Evolutionary conservation across 148 eudicot genomes (phyloP), one percentile per base, ranked within the genome.

Genomic region (Vaccinium darrowii): DNA sequence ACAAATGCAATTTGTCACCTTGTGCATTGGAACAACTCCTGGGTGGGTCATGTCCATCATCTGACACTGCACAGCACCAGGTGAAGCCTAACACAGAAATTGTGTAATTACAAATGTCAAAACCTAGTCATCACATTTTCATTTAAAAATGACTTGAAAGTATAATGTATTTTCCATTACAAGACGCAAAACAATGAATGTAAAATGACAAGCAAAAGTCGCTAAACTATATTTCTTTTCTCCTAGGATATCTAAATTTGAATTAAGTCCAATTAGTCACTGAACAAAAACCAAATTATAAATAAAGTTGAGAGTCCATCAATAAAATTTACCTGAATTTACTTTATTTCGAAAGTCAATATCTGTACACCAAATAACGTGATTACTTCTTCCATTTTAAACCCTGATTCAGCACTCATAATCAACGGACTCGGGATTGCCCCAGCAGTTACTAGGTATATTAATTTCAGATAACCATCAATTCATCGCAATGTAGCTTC

Each of bases 41-140:
- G 98, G 93, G 84, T 89, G 84, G 82, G 92, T 89, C 95, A 93
- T 91, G 88, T 97, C 98, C 95, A 97, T 91, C 92, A 97, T 88
- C 90, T 97, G 99, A 82, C 99, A 97, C 85, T 97, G 99, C 86
- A 93, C 98, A 74, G 99, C 99, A 65, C 99, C 98, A 4, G 98
- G 88, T 85, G 98, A 96, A 88, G 96, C 98, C 98, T 96, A 84
- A 72, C 36, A 87, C 58, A 83, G 69, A 54, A 80, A 76, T 47
- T 65, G 12, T 54, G 84, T 56, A 36, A 7, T 50, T 65, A 75
- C 4, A 76, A 51, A 84, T n/a, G 43, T 36, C 6, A 14, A 50
- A 74, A 25, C n/a, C 25, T 63, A 30, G 75, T 75, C 52, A 60
- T 69, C 23, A 60, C 23, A 67, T 67, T 67, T 77, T 57, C 51